Evolutionary conservation across 225 moss, liverwort and hornwort species (phyloP).

Genomic region (Bryoerythrophyllum caledonicum): DNA sequence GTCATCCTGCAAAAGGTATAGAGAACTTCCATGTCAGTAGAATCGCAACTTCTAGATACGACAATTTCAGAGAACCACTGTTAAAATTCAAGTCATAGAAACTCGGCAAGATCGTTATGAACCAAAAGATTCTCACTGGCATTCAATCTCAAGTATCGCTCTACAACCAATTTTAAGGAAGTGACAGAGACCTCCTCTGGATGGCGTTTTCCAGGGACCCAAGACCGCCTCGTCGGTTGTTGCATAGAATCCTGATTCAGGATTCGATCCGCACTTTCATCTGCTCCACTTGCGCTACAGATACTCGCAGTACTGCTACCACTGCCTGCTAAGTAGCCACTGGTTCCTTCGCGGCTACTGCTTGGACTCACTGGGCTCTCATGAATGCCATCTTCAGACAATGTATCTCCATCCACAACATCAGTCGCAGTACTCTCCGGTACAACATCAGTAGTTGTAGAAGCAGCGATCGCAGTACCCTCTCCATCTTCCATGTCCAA

Average conservation of each 20-base stretch:
- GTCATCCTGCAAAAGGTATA: constrained; percentile 72
- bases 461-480: constrained; percentile 15
- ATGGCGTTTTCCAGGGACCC: constrained; percentile 67
- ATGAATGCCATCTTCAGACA: constrained; percentile 43
- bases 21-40: constrained; percentile 14
- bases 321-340: constrained; percentile 61
- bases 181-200: constrained; percentile 51
- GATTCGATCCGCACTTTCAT: constrained; percentile 44
- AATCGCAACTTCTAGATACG: background rate
- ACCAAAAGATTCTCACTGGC: constrained; percentile 18
- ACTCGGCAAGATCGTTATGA: constrained; percentile 1
- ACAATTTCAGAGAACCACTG: constrained; percentile 3
- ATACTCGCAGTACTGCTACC: constrained; percentile 54
- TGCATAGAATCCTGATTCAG: constrained; percentile 40
- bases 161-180: constrained; percentile 9
- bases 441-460: constrained; percentile 11
- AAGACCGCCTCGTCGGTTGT: constrained; percentile 32
- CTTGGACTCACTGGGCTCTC: constrained; percentile 52
- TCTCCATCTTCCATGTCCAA: constrained; percentile 29
- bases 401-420: constrained; percentile 29
- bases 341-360: constrained; percentile 62
- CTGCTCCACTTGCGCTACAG: constrained; percentile 45
- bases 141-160: constrained; percentile 2
- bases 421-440: constrained; percentile 21
- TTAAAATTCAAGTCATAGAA: background rate